Conservation (phyloP, 2,329 filamentous ascomycete species). For the Emmonsiellopsis sp. region DNA sequence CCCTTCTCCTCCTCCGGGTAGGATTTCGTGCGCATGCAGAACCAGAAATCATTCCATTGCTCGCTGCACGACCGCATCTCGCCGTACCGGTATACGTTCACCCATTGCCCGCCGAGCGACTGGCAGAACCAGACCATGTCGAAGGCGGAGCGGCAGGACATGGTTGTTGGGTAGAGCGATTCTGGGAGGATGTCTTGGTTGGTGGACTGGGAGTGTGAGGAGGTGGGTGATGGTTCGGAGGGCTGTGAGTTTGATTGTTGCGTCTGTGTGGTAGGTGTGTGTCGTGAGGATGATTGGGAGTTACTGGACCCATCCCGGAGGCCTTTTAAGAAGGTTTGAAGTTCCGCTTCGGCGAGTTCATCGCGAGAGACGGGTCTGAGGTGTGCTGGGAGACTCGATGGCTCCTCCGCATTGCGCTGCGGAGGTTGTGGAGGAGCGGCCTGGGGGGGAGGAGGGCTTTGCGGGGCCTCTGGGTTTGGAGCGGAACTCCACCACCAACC, state of each 20-base stretch:
- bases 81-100: conserved; percentile 81
- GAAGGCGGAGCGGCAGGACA: conserved; percentile 86
- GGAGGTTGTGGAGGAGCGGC: conserved; percentile 4
- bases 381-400: conserved; percentile 13
- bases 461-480: conserved; percentile 2
- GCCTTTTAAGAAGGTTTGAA: conserved; percentile 38
- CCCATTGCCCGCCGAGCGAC: conserved; percentile 82
- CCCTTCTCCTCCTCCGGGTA: conserved; percentile 52
- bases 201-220: conserved; percentile 8
- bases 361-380: conserved; percentile 28
- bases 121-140: conserved; percentile 93
- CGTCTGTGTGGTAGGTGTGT: conserved; percentile 3
- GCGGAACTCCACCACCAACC: conserved; percentile 38
- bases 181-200: conserved; percentile 45
- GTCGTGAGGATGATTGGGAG: conserved; percentile 26
- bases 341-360: conserved; percentile 45
- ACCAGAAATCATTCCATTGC: conserved; percentile 91
- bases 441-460: conserved; percentile 9
- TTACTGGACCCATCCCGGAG: background rate
- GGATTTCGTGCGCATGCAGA: conserved; percentile 80
- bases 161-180: conserved; percentile 64
- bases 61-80: conserved; percentile 66
- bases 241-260: conserved; percentile 1
- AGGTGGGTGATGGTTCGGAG: conserved; percentile 7
- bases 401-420: conserved; percentile 9